A percentile compares a stretch with the other conserved stretches of the same genome.
These are phyloP conservation scores for Parascedosporium putredinis DNA, from an alignment of 2,329 filamentous ascomycete species.

Conservation along the genomic window DNA sequence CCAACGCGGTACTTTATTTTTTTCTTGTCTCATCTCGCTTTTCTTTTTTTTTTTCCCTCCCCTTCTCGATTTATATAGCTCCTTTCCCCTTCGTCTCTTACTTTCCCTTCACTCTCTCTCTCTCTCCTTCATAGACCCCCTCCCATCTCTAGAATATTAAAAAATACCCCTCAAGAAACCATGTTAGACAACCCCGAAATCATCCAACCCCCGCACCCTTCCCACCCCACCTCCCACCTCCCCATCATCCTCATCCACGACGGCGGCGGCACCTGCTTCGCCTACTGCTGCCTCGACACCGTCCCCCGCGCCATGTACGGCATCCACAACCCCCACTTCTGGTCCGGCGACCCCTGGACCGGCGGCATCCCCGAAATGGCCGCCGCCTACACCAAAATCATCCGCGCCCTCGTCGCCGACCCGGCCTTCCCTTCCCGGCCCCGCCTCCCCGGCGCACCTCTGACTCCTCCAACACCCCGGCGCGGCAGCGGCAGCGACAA, in stretches of 20 bases:
- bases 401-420: constrained; percentile 26
- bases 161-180: background rate
- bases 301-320: constrained; percentile 40
- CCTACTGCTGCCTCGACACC: constrained; percentile 42
- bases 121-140: no score
- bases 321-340: constrained; percentile 44
- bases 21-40: no score
- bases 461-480: no score
- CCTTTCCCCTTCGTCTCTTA: no score
- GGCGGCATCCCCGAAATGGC: constrained; percentile 47
- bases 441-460: no score
- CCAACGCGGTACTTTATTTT: no score
- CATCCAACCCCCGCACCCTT: constrained; percentile 20
- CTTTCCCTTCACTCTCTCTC: background rate
- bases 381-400: constrained; percentile 33
- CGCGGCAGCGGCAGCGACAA: no score
- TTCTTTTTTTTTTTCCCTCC: no score
- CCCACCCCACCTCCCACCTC: constrained; percentile 15
- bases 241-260: constrained; percentile 50
- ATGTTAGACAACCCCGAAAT: constrained; percentile 22
- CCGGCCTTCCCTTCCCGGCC: constrained; percentile 18
- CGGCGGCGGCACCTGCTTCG: constrained; percentile 49
- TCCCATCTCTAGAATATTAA: no score
- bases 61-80: no score
- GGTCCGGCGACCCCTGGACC: constrained; percentile 33